A percentile compares a stretch with the other conserved stretches of the same genome.
phyloP scores from a whole-genome alignment of 371 early-diverging fungal genomes.

The Rhizomucor pusillus region DNA sequence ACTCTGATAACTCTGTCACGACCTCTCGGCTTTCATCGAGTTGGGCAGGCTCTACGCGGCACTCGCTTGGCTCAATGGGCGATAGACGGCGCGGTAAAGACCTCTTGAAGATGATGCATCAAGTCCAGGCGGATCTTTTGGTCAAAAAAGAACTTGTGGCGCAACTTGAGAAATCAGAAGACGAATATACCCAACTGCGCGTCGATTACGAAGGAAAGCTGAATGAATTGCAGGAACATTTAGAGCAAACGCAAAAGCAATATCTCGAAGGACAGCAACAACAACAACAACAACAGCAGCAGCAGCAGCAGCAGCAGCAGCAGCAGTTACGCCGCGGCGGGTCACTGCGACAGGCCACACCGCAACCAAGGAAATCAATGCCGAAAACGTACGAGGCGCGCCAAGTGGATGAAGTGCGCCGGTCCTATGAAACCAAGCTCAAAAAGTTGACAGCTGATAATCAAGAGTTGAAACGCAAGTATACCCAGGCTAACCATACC shows the following conservation, averaged over 20 bases:
- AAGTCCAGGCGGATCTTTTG: conserved; percentile 65
- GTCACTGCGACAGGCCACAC: neutral
- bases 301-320: conserved; percentile 3
- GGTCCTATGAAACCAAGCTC: conserved; percentile 62
- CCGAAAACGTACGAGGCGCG: conserved; percentile 22
- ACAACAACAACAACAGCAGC: too few species aligned
- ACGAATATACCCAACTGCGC: conserved; percentile 54
- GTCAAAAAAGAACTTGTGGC: conserved; percentile 56
- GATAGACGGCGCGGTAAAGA: conserved; percentile 31
- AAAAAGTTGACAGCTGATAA: conserved; percentile 65
- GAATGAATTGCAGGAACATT: conserved; percentile 50
- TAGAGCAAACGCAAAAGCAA: conserved; percentile 56
- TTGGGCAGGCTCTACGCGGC: conserved; percentile 4
- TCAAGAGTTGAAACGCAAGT: conserved; percentile 54
- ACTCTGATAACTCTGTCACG: conserved; percentile 38
- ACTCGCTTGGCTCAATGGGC: neutral
- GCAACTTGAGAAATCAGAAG: conserved; percentile 54
- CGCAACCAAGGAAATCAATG: conserved; percentile 6
- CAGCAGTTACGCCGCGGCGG: conserved; percentile 3
- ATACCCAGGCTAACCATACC: conserved; percentile 47
- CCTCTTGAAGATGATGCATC: conserved; percentile 51
- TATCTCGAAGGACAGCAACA: too few species aligned
- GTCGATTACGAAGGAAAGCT: conserved; percentile 68
- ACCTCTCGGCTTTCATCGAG: conserved; percentile 24
- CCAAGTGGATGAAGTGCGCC: conserved; percentile 30